Percentiles rank a stretch among this genome's conserved stretches.
Evolutionary conservation across 176 grass and related monocot genomes (phyloP).

Genomic region (Lolium rigidum): DNA sequence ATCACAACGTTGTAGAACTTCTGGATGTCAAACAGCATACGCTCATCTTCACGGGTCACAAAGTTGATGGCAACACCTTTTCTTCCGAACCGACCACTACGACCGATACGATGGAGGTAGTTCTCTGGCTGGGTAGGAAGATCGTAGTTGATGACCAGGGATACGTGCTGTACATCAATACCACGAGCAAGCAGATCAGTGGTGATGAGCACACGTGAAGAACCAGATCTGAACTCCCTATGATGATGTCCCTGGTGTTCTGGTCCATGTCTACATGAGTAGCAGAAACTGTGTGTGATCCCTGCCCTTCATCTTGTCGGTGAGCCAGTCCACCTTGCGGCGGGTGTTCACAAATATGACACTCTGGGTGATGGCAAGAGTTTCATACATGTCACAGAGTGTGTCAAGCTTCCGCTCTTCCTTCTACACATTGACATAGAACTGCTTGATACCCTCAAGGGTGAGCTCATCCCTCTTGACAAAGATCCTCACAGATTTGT

Average conservation of each 20-base stretch:
- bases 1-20: slow-evolving; percentile 81
- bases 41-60: slow-evolving; percentile 82
- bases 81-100: slow-evolving; percentile 87
- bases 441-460: slow-evolving; percentile 96
- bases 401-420: slow-evolving; percentile 98
- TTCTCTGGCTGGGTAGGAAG: slow-evolving; percentile 91
- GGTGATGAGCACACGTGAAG: slow-evolving; percentile 85
- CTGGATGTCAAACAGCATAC: slow-evolving; percentile 92
- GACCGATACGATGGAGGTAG: slow-evolving; percentile 90
- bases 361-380: slow-evolving; percentile 87
- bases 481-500: slow-evolving; percentile 86
- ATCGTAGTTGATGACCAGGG: slow-evolving; percentile 91
- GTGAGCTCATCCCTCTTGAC: slow-evolving; percentile 96
- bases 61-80: slow-evolving; percentile 96
- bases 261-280: slow-evolving; percentile 95
- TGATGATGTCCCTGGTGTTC: slow-evolving; percentile 95
- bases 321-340: slow-evolving; percentile 94
- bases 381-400: slow-evolving; percentile 88
- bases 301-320: slow-evolving; percentile 89
- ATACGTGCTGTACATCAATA: slow-evolving; percentile 94
- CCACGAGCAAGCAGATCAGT: slow-evolving; percentile 88
- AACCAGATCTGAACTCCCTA: slow-evolving; percentile 88
- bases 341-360: slow-evolving; percentile 95
- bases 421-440: slow-evolving; percentile 88
- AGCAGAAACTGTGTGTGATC: slow-evolving; percentile 86